Base-by-base conservation (phyloP, 768 basidiomycete genomes). In the Mycena sanguinolenta region DNA sequence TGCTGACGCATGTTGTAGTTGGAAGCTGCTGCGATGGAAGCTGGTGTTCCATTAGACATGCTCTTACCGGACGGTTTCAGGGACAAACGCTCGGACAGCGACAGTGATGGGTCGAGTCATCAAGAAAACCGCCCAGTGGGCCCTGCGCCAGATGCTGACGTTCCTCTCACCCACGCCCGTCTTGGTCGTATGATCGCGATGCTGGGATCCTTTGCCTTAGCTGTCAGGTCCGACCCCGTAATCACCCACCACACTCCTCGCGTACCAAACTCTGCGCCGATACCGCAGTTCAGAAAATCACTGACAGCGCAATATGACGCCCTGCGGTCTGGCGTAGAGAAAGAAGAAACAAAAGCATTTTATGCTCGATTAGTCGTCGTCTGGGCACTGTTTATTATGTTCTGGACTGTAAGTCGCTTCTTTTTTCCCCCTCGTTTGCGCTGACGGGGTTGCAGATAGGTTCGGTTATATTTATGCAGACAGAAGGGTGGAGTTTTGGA, bases 401-500 rank as follows among this genome's bases (percentile, higher is more conserved):
- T 96, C 82, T 96, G 95, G 95, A 82, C 89, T 74, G 91, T 92
- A 68, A 68, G 86, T 77, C 5, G 50, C 32, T 53, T 27, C 1
- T 52, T 61, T 13, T 44, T 16, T n/a, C n/a, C n/a, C 27, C 58
- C 9, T 21, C 49, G 19, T 49, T 17, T 25, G 13, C 54, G n/a
- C 44, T 44, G 25, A 9, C 44, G 3, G 62, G 23, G 34, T 36
- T 55, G 21, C 63, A 92, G 91, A 81, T 87, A n/a, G 93, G 94
- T 4, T 87, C 91, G 4, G 85, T 83, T 1, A 89, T 94, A 49
- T 95, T 95, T 72, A 85, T 80, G 76, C 75, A 77, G n/a, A 93
- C 92, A 0, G 93, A 95, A 77, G 81, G 80, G 1, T 95, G 93
- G 93, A 50, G 79, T 0, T 93, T 88, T 75, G 91, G 90, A 1